Evolutionary conservation across 2,329 filamentous ascomycete genomes (phyloP), one percentile per base, ranked within the genome.

Genomic region (Bipolaris bicolor): DNA sequence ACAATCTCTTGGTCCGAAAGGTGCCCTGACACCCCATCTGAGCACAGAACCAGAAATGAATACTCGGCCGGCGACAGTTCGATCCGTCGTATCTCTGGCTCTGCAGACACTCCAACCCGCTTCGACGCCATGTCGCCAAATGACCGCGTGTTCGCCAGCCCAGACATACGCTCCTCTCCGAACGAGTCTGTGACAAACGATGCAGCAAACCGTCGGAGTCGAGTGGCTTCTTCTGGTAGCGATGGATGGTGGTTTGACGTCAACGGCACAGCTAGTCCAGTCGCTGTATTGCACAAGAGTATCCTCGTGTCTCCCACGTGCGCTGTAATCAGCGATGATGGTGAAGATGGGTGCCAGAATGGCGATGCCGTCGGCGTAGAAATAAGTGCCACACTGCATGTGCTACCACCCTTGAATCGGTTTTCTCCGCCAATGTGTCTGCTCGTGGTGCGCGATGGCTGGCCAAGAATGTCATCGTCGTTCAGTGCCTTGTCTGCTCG

Each of bases 261-360:
- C 36, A 97, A 76, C 0, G 94, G 90, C 2, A 90, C 84, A 0
- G 93, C 88, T 43, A 87, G 82, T 6, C 95, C 95, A 1, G 91
- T 94, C 13, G 85, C 83, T 0, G 94, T 97, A 52, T 92, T 89
- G 79, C 93, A 98, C 31, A 99, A 86, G 2, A 99, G 81, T 59
- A 97, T 89, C 50, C 95, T 87, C 1, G 92, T 97, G 75, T 99
- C 95, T 58, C 95, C 95, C 2, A 97, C 92, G 73, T 99, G 95
- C 0, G 92, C 92, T 6, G 92, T 89, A 15, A 97, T 79, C 34
- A 99, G 79, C 0, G 92, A 96, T 0, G 90, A 92, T 3, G 91
- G 89, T 0, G 92, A 90, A 3, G 88, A 86, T 0, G 95, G 95
- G 69, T 98, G 91, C 95, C 95, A 99, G 77, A 96, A 99, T 0